These are phyloP conservation scores for Dactylellina haptotyla DNA, from an alignment of 2,329 filamentous ascomycete genomes.

Conservation along the genomic window DNA sequence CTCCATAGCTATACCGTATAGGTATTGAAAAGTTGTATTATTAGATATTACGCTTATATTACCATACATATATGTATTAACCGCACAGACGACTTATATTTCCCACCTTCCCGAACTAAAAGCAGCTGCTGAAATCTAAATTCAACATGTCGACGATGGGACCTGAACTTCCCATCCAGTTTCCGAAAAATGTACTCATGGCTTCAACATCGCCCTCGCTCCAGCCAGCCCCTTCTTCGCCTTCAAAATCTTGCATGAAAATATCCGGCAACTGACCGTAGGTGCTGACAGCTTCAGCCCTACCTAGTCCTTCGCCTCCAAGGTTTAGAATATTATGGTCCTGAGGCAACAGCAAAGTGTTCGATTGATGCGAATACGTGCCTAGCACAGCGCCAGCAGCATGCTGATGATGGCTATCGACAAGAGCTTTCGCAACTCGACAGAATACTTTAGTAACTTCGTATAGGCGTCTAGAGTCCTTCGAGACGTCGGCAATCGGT, in stretches of 20 bases:
- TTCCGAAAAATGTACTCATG: constrained; percentile 53
- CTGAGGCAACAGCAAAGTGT: constrained; percentile 43
- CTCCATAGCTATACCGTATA: no score
- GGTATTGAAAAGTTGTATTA: no score
- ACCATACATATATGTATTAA: no score
- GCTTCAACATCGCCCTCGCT: constrained; percentile 49
- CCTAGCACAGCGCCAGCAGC: constrained; percentile 22
- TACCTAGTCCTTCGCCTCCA: not conserved
- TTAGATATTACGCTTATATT: no score
- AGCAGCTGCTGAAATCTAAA: constrained; percentile 52
- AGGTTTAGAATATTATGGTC: constrained; percentile 39
- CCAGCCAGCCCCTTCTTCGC: constrained; percentile 29
- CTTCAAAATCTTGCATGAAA: constrained; percentile 53
- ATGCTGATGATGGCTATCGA: constrained; percentile 29
- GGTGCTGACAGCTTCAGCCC: not conserved
- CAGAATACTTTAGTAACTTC: constrained; percentile 50
- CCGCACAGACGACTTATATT: not conserved
- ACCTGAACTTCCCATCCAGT: constrained; percentile 53
- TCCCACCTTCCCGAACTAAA: constrained; percentile 13
- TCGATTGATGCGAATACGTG: constrained; percentile 46
- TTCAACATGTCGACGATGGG: constrained; percentile 53
- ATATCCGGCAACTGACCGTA: constrained; percentile 46
- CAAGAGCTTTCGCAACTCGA: constrained; percentile 44
- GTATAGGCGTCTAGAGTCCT: constrained; percentile 28
- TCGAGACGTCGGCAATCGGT: constrained; percentile 39